Base-by-base conservation (phyloP, 352 stramenopile genomes). In the Pythium aristosporum region DNA sequence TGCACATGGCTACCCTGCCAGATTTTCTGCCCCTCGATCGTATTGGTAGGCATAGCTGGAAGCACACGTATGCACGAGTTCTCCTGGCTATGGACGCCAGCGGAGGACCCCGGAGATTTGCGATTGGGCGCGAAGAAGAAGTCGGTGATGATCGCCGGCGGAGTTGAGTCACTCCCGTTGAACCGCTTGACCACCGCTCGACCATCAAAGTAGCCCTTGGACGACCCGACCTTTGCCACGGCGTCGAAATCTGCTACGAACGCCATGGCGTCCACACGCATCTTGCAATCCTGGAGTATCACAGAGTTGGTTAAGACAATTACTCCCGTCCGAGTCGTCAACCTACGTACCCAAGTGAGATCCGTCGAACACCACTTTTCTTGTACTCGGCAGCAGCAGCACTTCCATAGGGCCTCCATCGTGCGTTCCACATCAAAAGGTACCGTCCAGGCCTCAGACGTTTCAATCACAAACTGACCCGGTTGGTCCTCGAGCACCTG, bases 381-480 rank as follows among this genome's bases (percentile, higher is more conserved):
- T 32, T 44, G 44, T 12, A 48, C 20, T 18, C 36, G 42, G 0
- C 36, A 20, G 15, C 23, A 23, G 5, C 13, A 13, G 16, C 18
- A 36, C 12, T 54, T 36, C 58, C 58, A 65, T 6, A 65, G 18
- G 2, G 58, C 58, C 16, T 53, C 49, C 6, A 58, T 20, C 13
- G 53, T 50, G 13, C 20, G n/a, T 1, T 39, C 25, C 21, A 41
- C n/a, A 5, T 43, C 37, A 11, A 65, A 65, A 3, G 58, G 58
- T 5, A 47, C 25, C 2, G 47, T 50, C 48, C 25, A 46, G 2
- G 41, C 5, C 4, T 58, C 28, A 1, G 6, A 23, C 18, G 54
- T 23, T 30, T 65, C 58, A 39, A 65, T 44, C 16, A 58, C n/a
- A 2, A 54, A 20, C 4, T 49, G 16, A 5, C 47, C 37, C 1